Conservation (phyloP, 129 eudicot species). For the Cynara cardunculus region DNA sequence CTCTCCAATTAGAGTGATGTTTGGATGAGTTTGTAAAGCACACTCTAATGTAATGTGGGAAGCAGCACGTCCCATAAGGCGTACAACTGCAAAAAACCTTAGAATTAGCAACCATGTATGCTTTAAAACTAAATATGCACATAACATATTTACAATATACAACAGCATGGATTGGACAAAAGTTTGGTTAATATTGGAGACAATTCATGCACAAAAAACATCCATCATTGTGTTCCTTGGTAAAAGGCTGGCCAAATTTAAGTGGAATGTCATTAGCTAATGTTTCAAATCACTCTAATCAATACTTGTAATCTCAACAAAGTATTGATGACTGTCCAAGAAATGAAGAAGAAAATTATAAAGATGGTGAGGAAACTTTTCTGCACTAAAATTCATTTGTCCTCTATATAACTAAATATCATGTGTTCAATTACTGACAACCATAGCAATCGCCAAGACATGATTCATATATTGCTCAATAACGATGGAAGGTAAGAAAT, state of each 20-base stretch:
- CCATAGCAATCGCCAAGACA: neutral
- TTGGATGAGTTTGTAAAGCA: slow-evolving; percentile 99
- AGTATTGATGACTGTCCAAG: neutral
- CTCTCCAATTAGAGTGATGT: slow-evolving; percentile 95
- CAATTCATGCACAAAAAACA: neutral
- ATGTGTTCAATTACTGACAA: neutral
- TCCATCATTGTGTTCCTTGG: slow-evolving; percentile 1
- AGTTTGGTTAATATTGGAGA: neutral
- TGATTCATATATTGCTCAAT: neutral
- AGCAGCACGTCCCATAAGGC: slow-evolving; percentile 99
- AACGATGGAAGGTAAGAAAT: neutral
- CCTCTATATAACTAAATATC: neutral
- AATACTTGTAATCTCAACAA: neutral
- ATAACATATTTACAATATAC: neutral
- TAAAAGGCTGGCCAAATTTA: slow-evolving; percentile 17
- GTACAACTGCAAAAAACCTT: slow-evolving; percentile 64
- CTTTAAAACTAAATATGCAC: neutral
- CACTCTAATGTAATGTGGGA: slow-evolving; percentile 98
- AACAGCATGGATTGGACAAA: neutral
- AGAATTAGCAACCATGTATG: neutral
- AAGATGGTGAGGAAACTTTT: neutral
- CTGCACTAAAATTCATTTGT: neutral
- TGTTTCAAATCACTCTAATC: neutral
- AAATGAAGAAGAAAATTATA: neutral
- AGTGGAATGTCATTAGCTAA: neutral